These are phyloP conservation scores for Fraxinus floribunda DNA, from an alignment of 305 asterid genomes.

Conservation along the genomic window DNA sequence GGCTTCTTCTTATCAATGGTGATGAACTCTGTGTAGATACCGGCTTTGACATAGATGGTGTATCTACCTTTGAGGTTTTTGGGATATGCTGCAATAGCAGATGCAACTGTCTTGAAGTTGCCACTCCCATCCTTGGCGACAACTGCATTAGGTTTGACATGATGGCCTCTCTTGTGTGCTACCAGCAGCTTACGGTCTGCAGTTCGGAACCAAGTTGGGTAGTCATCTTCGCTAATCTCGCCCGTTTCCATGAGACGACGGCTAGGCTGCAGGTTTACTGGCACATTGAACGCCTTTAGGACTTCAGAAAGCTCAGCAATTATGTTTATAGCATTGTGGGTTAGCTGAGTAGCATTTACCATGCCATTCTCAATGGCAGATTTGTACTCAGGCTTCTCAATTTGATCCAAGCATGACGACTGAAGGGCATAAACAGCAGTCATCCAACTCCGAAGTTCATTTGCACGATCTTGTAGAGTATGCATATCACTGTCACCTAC, in stretches of 20 bases:
- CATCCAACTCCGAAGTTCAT: conserved; percentile 63
- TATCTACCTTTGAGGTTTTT: conserved; percentile 43
- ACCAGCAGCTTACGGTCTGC: conserved; percentile 50
- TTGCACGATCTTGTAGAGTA: conserved; percentile 31
- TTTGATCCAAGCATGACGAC: conserved; percentile 44
- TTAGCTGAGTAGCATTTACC: conserved; percentile 53
- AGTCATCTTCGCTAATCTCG: conserved; percentile 29
- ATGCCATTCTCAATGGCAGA: conserved; percentile 38
- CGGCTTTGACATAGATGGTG: conserved; percentile 62
- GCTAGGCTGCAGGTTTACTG: background rate
- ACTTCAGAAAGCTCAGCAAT: conserved; percentile 39
- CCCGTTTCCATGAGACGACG: conserved; percentile 28
- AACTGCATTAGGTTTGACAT: conserved; percentile 37
- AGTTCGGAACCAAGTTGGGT: conserved; percentile 50
- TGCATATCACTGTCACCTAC: conserved; percentile 38
- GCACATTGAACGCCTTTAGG: conserved; percentile 39
- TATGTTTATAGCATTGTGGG: conserved; percentile 61
- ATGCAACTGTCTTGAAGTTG: conserved; percentile 38
- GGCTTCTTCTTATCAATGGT: conserved; percentile 43
- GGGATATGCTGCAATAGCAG: conserved; percentile 54
- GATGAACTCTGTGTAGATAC: conserved; percentile 50
- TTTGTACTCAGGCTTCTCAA: conserved; percentile 40
- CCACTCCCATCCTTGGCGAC: conserved; percentile 78
- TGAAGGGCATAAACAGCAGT: conserved; percentile 49
- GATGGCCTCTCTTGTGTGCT: background rate